Evolutionary conservation across 129 eudicot species (phyloP), one percentile per base, ranked within the genome.

Genomic region (Escallonia herrerae): DNA sequence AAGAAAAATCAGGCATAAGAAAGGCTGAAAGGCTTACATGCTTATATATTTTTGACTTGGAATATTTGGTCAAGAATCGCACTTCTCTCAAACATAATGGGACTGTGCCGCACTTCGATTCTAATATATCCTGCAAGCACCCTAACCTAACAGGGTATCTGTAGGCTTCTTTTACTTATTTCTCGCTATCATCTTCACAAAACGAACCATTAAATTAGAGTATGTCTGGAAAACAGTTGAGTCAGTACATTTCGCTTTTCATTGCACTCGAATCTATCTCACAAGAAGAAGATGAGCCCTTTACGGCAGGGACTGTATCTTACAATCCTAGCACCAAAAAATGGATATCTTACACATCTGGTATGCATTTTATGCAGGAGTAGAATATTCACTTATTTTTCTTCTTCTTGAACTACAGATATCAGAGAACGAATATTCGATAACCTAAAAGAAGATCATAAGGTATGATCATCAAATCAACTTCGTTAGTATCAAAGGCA

Each of bases 361-460:
- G 33, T 22, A 22, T 22, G 33, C 33, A 22, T 22, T 22, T 22
- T 10, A 11, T 22, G 4, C 40, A 10, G 5, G 8, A 38, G 46
- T 48, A 22, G 11, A 4, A 67, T 44, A 37, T 40, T 9, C 6
- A 57, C 45, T 72, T 41, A 40, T 5, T 3, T 53, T 66, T 62
- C 56, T 56, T 41, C 68, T 15, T 64, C 33, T 60, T 77, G 64
- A 67, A 69, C 49, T 66, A 63, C 83, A 89, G 96, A 80, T 76
- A 65, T 77, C 55, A 72, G 76, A 70, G 90, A 82, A 68, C 79
- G 79, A 4, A 77, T 69, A 64, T 67, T 67, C 50, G 96, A 85
- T 72, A 75, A 64, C 71, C 64, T 67, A 54, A 84, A 80, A 64
- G 83, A 82, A 46, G 85, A 82, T 54, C 70, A 22, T 65, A 86